Evolutionary conservation across 2,329 filamentous ascomycete genomes (phyloP).

Genomic region (Chaetomiaceae sp.): DNA sequence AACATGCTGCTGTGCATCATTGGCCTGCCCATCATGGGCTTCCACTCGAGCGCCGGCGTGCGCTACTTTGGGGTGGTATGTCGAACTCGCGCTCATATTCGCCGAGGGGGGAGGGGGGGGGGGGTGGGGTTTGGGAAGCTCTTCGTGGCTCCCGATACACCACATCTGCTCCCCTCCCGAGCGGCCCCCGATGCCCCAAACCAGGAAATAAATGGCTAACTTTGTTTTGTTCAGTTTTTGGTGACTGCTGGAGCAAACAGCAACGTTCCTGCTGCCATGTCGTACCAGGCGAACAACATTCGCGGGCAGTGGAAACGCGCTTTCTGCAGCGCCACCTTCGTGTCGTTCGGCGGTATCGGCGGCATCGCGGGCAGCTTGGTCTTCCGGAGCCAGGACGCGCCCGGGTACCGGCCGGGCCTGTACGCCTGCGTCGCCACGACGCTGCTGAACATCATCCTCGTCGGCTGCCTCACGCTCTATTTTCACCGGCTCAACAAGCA

Average conservation of each 20-base stretch:
- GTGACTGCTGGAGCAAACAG: constrained; percentile 70
- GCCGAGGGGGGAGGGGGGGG: too few relatives aligned
- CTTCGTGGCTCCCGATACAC: too few relatives aligned
- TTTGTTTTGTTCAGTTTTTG: too few relatives aligned
- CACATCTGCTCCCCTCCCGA: too few relatives aligned
- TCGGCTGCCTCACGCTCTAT: constrained; percentile 34
- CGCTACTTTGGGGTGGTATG: constrained; percentile 69
- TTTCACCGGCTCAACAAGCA: constrained; percentile 41
- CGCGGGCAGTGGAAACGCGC: constrained; percentile 85
- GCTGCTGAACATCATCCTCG: constrained; percentile 41
- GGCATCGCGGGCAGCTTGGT: constrained; percentile 71
- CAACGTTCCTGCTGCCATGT: constrained; percentile 68
- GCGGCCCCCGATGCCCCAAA: too few relatives aligned
- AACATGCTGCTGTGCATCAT: constrained; percentile 62
- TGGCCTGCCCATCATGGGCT: constrained; percentile 68
- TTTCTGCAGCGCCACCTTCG: constrained; percentile 67
- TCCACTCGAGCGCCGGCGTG: constrained; percentile 46
- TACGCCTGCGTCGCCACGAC: constrained; percentile 49
- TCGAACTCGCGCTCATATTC: too few relatives aligned
- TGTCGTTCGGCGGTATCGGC: constrained; percentile 70
- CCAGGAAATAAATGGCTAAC: too few relatives aligned
- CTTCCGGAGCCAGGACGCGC: constrained; percentile 51
- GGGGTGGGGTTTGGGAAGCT: too few relatives aligned
- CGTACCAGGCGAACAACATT: constrained; percentile 84
- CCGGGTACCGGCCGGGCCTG: constrained; percentile 48